phyloP scores from a whole-genome alignment of 352 stramenopile species.

The Ophiocytium majus region DNA sequence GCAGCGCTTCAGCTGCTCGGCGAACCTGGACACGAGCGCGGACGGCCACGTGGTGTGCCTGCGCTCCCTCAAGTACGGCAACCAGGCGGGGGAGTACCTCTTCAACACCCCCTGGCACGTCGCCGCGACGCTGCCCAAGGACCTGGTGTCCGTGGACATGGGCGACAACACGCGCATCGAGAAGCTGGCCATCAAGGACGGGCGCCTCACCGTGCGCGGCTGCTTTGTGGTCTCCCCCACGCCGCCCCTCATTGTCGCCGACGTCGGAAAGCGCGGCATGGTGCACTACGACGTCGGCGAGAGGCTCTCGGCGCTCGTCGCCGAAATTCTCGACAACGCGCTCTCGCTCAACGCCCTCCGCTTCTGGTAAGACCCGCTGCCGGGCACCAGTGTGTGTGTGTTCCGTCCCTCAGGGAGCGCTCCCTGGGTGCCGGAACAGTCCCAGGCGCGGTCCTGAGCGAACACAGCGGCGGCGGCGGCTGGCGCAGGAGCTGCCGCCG shows the following conservation, averaged over 20 bases:
- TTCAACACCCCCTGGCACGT: slow-evolving; percentile 9
- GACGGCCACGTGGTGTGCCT: slow-evolving; percentile 6
- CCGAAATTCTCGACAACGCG: not conserved
- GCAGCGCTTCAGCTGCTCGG: not conserved
- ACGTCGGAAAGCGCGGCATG: slow-evolving; percentile 17
- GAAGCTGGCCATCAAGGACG: not conserved
- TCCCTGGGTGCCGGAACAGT: too few species aligned
- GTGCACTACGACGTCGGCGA: slow-evolving; percentile 17
- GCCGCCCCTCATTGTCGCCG: slow-evolving; percentile 2
- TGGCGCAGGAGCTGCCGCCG: too few species aligned
- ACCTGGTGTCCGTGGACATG: slow-evolving; percentile 9
- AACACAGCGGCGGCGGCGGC: too few species aligned
- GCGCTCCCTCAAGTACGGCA: slow-evolving; percentile 15
- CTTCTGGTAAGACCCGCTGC: not conserved
- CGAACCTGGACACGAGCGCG: not conserved
- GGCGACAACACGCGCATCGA: slow-evolving; percentile 20
- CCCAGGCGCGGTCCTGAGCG: too few species aligned
- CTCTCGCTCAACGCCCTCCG: not conserved
- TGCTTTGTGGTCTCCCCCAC: not conserved
- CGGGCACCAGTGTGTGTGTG: too few species aligned
- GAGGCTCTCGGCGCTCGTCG: not conserved
- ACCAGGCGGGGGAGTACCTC: slow-evolving; percentile 11
- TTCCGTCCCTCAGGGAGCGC: too few species aligned
- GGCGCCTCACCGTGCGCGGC: slow-evolving; percentile 11
- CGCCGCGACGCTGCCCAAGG: not conserved